Conservation (phyloP, 31 red algal genomes). For the Endocladia muricata region DNA sequence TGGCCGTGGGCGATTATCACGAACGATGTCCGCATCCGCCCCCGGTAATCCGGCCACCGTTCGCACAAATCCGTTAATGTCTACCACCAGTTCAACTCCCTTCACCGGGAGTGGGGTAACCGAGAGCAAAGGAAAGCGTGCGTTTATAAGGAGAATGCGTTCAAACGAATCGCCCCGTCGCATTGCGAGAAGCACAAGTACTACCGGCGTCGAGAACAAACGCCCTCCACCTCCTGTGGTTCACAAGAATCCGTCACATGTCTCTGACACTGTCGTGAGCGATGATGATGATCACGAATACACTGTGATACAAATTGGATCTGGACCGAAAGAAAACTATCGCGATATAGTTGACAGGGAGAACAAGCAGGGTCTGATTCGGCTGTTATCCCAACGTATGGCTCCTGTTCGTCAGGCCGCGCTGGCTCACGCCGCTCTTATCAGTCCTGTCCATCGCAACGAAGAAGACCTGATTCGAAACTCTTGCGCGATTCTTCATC, state of each 20-base stretch:
- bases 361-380: slow-evolving; percentile 49
- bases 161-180: slow-evolving; percentile 42
- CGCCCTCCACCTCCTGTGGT: background rate
- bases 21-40: slow-evolving; percentile 32
- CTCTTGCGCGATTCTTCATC: slow-evolving; percentile 58
- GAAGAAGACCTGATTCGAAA: slow-evolving; percentile 61
- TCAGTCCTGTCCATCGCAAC: slow-evolving; percentile 35
- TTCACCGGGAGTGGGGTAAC: background rate
- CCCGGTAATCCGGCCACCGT: background rate
- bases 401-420: slow-evolving; percentile 42
- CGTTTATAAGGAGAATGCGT: slow-evolving; percentile 65
- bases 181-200: slow-evolving; percentile 39
- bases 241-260: slow-evolving; percentile 13
- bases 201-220: slow-evolving; percentile 43
- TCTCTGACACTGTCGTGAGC: slow-evolving; percentile 25
- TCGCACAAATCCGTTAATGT: background rate
- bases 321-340: slow-evolving; percentile 51
- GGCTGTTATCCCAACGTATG: slow-evolving; percentile 49
- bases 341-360: slow-evolving; percentile 21
- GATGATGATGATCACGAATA: slow-evolving; percentile 40
- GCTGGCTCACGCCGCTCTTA: slow-evolving; percentile 53
- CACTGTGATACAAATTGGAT: slow-evolving; percentile 50
- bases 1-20: background rate
- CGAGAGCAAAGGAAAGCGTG: slow-evolving; percentile 50
- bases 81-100: background rate